phyloP scores from a whole-genome alignment of 2,329 filamentous ascomycete genomes.

The Leptodontidium sp. region DNA sequence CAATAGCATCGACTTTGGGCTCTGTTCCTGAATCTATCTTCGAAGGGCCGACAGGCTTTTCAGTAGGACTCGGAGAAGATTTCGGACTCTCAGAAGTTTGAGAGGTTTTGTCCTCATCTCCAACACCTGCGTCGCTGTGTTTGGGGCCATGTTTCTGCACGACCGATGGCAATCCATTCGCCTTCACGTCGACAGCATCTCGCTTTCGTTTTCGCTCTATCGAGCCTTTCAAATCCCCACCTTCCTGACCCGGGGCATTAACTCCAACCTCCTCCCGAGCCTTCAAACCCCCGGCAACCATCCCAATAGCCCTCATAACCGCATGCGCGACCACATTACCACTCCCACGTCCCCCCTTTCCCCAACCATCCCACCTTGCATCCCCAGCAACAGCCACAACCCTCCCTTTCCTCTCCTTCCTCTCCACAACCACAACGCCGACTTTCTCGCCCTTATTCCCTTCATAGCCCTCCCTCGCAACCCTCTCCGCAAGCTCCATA shows the following conservation, averaged over 20 bases:
- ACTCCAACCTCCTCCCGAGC: slow-evolving; percentile 36
- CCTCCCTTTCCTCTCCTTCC: slow-evolving; percentile 39
- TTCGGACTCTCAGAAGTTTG: too few species aligned
- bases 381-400: slow-evolving; percentile 80
- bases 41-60: too few species aligned
- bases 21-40: not conserved
- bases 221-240: not conserved
- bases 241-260: not conserved
- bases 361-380: slow-evolving; percentile 71
- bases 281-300: slow-evolving; percentile 71
- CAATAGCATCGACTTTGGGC: slow-evolving; percentile 38
- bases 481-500: slow-evolving; percentile 72
- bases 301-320: slow-evolving; percentile 80
- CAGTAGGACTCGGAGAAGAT: too few species aligned
- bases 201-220: too few species aligned
- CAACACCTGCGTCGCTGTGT: too few species aligned
- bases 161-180: too few species aligned
- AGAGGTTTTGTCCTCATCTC: too few species aligned
- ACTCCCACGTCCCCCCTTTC: slow-evolving; percentile 49
- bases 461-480: slow-evolving; percentile 63
- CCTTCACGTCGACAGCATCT: not conserved
- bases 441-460: slow-evolving; percentile 71
- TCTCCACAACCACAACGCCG: slow-evolving; percentile 78
- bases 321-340: slow-evolving; percentile 83
- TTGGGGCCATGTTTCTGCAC: too few species aligned